Evolutionary conservation across 441 rosid genomes (phyloP).

Genomic region (Erysimum cheiri): DNA sequence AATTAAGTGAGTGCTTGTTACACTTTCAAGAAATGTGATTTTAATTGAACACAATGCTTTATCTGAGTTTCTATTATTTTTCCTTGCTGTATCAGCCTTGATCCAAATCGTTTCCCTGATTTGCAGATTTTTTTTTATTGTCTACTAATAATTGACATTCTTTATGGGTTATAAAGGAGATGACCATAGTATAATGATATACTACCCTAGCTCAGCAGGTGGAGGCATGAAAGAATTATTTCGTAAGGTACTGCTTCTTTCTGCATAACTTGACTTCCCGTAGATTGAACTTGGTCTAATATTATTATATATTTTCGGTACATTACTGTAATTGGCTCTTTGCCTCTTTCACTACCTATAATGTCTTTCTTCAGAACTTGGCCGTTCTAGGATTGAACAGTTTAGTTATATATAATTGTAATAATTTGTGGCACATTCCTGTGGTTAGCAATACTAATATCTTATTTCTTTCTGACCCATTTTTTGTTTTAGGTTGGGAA

Average conservation of each 20-base stretch:
- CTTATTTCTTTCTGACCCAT: conserved; percentile 9
- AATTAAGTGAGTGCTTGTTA: conserved; percentile 4
- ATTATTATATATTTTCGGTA: not conserved
- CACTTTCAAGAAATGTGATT: conserved; percentile 11
- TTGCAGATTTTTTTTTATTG: conserved; percentile 33
- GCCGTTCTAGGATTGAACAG: not conserved
- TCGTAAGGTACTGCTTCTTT: conserved; percentile 74
- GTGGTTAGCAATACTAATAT: conserved; percentile 4
- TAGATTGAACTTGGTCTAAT: conserved; percentile 7
- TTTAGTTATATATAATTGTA: conserved; percentile 6
- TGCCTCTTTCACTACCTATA: not conserved
- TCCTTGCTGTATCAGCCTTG: conserved; percentile 8
- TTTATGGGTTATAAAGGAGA: conserved; percentile 66
- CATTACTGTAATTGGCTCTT: conserved; percentile 5
- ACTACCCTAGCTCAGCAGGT: conserved; percentile 99
- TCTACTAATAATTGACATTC: conserved; percentile 34
- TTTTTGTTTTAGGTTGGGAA: conserved; percentile 76
- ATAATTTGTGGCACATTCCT: conserved; percentile 22
- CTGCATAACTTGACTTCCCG: conserved; percentile 22
- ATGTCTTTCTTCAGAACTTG: conserved; percentile 22
- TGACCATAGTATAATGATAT: conserved; percentile 98
- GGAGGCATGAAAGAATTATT: conserved; percentile 99
- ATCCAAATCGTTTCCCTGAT: not conserved
- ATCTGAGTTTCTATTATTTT: conserved; percentile 2
- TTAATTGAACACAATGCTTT: conserved; percentile 6